Percentiles rank a stretch among this genome's conserved stretches.
phyloP scores from a whole-genome alignment of 2,329 filamentous ascomycete genomes.

The Botrytis deweyae region DNA sequence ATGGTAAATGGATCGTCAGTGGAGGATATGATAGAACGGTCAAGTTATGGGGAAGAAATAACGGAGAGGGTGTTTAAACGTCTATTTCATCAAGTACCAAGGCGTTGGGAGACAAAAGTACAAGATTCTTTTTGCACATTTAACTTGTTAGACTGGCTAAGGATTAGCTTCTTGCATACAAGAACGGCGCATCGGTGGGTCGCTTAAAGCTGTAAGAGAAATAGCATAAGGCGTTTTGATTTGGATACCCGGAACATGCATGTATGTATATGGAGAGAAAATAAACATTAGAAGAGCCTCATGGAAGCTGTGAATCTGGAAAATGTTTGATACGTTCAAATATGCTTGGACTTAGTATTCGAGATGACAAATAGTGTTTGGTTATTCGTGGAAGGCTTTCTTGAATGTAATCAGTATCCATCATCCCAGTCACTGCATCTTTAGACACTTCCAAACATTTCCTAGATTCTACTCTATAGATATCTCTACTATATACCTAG shows the following conservation, averaged over 20 bases:
- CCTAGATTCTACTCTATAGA: not conserved
- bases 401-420: too few relatives aligned
- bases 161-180: not conserved
- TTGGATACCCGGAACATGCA: slow-evolving; percentile 14
- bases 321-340: rapidly evolving
- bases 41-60: slow-evolving; percentile 92
- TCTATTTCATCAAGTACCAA: not conserved
- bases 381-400: too few relatives aligned
- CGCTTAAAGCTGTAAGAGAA: not conserved
- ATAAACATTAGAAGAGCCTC: not conserved
- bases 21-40: slow-evolving; percentile 92
- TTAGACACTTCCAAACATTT: not conserved
- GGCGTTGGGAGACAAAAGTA: slow-evolving; percentile 7
- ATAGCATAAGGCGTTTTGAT: slow-evolving; percentile 8
- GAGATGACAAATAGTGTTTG: too few relatives aligned
- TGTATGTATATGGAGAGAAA: slow-evolving; percentile 11
- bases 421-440: not conserved
- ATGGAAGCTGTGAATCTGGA: not conserved
- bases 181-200: not conserved
- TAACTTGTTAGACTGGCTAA: not conserved
- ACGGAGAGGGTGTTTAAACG: slow-evolving; percentile 54
- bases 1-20: slow-evolving; percentile 90
- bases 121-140: not conserved
- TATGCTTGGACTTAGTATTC: not conserved
- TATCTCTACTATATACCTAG: not conserved